A percentile compares a stretch with the other conserved stretches of the same genome.
These are phyloP conservation scores for Odontarrhena argentea DNA, from an alignment of 345 rosid genomes.

Conservation along the genomic window DNA sequence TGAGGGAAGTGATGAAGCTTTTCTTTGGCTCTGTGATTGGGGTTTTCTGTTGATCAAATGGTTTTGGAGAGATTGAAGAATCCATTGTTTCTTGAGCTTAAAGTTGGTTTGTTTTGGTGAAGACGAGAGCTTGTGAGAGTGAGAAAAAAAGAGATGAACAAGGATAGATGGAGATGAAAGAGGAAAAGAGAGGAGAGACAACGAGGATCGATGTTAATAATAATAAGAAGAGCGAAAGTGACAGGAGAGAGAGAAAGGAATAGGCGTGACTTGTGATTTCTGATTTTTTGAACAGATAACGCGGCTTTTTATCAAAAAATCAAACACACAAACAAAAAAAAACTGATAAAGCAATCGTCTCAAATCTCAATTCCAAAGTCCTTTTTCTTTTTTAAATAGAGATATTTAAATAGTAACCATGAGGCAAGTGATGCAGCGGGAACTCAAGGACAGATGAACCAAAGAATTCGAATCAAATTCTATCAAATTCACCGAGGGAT, in stretches of 20 bases:
- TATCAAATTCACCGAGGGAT: too few relatives aligned
- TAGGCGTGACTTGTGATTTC: conserved; percentile 44
- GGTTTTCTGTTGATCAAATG: conserved; percentile 44
- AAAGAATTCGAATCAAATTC: too few relatives aligned
- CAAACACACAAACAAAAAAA: background rate
- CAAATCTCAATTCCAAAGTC: conserved; percentile 20
- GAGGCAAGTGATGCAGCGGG: too few relatives aligned
- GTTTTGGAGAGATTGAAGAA: conserved; percentile 50
- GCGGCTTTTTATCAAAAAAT: conserved; percentile 39
- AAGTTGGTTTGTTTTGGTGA: background rate
- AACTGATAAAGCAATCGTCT: conserved; percentile 36
- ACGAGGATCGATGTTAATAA: conserved; percentile 34
- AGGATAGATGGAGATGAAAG: background rate
- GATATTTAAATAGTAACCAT: too few relatives aligned
- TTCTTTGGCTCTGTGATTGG: conserved; percentile 51
- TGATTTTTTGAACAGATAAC: conserved; percentile 42
- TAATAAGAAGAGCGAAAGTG: conserved; percentile 35
- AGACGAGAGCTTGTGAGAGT: too few relatives aligned
- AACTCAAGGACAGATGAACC: too few relatives aligned
- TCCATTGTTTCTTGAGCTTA: conserved; percentile 41
- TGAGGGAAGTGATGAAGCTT: conserved; percentile 69
- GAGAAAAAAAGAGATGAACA: too few relatives aligned
- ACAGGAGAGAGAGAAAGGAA: conserved; percentile 33
- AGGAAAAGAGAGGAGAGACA: conserved; percentile 20
- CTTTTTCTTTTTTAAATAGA: too few relatives aligned